Conservation (phyloP, 331 rosid species). For the Dryas integrifolia region DNA sequence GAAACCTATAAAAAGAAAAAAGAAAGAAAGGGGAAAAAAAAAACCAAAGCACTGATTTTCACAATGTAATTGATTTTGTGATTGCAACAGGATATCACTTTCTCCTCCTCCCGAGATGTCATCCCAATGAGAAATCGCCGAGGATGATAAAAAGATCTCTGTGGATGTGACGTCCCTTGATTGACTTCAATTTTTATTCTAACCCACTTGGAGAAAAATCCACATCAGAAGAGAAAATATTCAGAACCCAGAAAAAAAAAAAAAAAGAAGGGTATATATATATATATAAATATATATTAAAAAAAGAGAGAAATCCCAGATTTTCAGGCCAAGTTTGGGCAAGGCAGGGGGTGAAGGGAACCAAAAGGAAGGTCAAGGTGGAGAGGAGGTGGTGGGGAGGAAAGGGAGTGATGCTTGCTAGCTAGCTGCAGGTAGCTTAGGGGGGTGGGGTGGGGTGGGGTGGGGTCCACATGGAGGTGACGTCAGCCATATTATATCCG, state of each 20-base stretch:
- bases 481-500: constrained; percentile 30
- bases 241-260: constrained; percentile 14
- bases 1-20: constrained; percentile 5
- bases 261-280: neutral
- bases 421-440: too few species aligned
- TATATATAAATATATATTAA: neutral
- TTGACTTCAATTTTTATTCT: constrained; percentile 30
- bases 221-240: constrained; percentile 9
- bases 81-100: constrained; percentile 52
- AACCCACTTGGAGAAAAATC: constrained; percentile 50
- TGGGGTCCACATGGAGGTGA: constrained; percentile 21
- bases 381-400: too few species aligned
- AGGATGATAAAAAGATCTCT: constrained; percentile 48
- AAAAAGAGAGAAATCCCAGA: constrained; percentile 52
- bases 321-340: constrained; percentile 63
- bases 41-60: constrained; percentile 29
- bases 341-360: constrained; percentile 12
- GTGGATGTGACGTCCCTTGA: constrained; percentile 63
- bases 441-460: too few species aligned
- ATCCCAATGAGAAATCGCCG: constrained; percentile 58
- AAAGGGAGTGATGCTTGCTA: too few species aligned
- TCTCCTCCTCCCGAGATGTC: constrained; percentile 46
- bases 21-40: neutral
- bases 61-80: constrained; percentile 21
- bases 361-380: constrained; percentile 30